Percentiles rank a stretch among this genome's conserved stretches.
These are phyloP conservation scores for Starmerella roubikii DNA, from an alignment of 805 yeast species.

Conservation along the genomic window DNA sequence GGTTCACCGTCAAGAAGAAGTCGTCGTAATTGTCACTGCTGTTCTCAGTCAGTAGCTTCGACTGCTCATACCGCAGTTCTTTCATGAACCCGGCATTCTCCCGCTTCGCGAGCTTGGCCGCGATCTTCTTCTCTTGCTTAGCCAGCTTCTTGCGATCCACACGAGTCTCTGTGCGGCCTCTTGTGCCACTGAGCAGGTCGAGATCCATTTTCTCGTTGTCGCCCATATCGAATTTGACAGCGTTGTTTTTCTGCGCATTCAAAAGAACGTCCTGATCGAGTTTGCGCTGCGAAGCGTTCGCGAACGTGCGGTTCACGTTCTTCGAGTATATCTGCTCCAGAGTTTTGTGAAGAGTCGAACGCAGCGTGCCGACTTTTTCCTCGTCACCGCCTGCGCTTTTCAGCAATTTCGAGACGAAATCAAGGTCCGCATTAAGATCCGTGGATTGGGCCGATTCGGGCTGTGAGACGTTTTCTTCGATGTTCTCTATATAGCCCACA, in stretches of 20 bases:
- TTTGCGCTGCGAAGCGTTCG: slow-evolving; percentile 79
- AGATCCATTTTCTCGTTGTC: slow-evolving; percentile 46
- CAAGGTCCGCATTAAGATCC: slow-evolving; percentile 52
- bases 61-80: slow-evolving; percentile 46
- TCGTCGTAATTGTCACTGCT: slow-evolving; percentile 72
- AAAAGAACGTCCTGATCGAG: slow-evolving; percentile 52
- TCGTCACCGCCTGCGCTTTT: slow-evolving; percentile 70
- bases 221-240: slow-evolving; percentile 55
- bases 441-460: slow-evolving; percentile 65
- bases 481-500: slow-evolving; percentile 72
- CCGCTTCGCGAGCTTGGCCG: slow-evolving; percentile 89
- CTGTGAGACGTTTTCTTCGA: slow-evolving; percentile 66
- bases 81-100: slow-evolving; percentile 23
- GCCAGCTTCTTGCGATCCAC: slow-evolving; percentile 95
- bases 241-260: slow-evolving; percentile 55
- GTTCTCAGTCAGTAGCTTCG: slow-evolving; percentile 60
- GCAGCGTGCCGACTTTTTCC: slow-evolving; percentile 41
- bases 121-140: slow-evolving; percentile 94
- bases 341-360: slow-evolving; percentile 34
- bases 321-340: slow-evolving; percentile 39
- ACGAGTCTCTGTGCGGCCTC: slow-evolving; percentile 71
- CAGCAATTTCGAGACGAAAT: slow-evolving; percentile 51
- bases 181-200: slow-evolving; percentile 62
- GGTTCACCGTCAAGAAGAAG: slow-evolving; percentile 89
- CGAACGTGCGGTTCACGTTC: slow-evolving; percentile 29